Percentiles rank a stretch among this genome's conserved stretches.
Evolutionary conservation across 1,139 yeast species (phyloP).

Genomic region (Meyerozyma carpophila): DNA sequence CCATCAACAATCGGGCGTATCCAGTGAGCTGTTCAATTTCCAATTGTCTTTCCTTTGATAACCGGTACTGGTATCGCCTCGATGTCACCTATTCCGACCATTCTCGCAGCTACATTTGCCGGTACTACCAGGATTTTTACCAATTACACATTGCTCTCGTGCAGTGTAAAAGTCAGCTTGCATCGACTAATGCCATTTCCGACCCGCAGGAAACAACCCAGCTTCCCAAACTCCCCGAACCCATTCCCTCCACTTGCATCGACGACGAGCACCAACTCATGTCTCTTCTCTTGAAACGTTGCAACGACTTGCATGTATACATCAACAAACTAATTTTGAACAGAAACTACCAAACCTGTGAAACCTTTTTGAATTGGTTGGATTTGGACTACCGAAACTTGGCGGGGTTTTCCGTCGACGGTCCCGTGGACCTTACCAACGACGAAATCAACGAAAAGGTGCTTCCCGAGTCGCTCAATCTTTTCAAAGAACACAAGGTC

Average conservation of each 20-base stretch:
- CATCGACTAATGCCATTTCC: slow-evolving; percentile 6
- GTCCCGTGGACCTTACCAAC: slow-evolving; percentile 3
- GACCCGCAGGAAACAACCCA: slow-evolving; percentile 10
- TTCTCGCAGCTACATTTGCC: slow-evolving; percentile 25
- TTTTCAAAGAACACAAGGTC: slow-evolving; percentile 9
- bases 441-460: slow-evolving; percentile 12
- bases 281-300: slow-evolving; percentile 19
- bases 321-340: slow-evolving; percentile 23
- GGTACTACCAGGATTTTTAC: slow-evolving; percentile 42
- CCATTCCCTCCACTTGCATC: slow-evolving; percentile 23
- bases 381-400: slow-evolving; percentile 11
- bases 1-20: slow-evolving; percentile 27
- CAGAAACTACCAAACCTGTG: slow-evolving; percentile 22
- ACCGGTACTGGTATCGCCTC: slow-evolving; percentile 39
- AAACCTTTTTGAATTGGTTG: slow-evolving; percentile 30
- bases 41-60: slow-evolving; percentile 29
- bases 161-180: slow-evolving; percentile 14
- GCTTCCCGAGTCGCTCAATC: slow-evolving; percentile 13
- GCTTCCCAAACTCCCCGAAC: slow-evolving; percentile 41
- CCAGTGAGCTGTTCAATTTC: slow-evolving; percentile 29
- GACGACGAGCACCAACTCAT: slow-evolving; percentile 13
- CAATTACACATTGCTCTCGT: slow-evolving; percentile 29
- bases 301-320: slow-evolving; percentile 31
- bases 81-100: slow-evolving; percentile 31
- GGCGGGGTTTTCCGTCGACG: slow-evolving; percentile 11